phyloP scores from a whole-genome alignment of 305 asterid species.

The Solanum hybrid region DNA sequence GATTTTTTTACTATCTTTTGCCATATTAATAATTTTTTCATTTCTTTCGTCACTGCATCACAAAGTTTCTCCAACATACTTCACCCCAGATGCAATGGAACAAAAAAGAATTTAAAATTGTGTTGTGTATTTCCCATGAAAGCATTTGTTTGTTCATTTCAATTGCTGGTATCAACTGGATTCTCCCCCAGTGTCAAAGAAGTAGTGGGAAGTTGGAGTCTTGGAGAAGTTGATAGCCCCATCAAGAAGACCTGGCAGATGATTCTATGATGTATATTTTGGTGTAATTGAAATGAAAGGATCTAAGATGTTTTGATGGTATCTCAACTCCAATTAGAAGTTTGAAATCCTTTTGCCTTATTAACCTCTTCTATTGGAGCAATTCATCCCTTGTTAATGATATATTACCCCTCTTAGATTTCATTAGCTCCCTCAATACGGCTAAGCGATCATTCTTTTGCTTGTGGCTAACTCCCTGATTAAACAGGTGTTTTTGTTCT shows the following conservation, averaged over 20 bases:
- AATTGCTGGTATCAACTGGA: background rate
- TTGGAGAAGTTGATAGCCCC: background rate
- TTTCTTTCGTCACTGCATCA: background rate
- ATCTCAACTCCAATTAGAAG: background rate
- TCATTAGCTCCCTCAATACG: background rate
- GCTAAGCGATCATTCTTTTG: background rate
- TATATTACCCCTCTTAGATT: background rate
- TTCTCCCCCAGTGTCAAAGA: background rate
- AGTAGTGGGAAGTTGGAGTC: background rate
- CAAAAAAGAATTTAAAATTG: background rate
- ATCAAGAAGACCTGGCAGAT: background rate
- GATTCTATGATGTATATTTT: background rate
- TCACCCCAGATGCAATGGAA: background rate
- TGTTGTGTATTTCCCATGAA: background rate
- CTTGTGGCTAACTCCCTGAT: background rate
- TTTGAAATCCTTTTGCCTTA: background rate
- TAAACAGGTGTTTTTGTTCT: background rate
- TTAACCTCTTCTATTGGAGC: background rate
- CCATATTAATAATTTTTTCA: background rate
- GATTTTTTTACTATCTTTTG: background rate
- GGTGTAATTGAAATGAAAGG: background rate
- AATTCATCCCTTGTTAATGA: background rate
- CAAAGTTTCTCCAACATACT: background rate
- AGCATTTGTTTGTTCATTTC: background rate
- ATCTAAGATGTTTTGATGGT: background rate